A percentile compares a stretch with the other conserved stretches of the same genome.
These are phyloP conservation scores for Neurospora sp. DNA, from an alignment of 495 filamentous ascomycete species.

Conservation along the genomic window DNA sequence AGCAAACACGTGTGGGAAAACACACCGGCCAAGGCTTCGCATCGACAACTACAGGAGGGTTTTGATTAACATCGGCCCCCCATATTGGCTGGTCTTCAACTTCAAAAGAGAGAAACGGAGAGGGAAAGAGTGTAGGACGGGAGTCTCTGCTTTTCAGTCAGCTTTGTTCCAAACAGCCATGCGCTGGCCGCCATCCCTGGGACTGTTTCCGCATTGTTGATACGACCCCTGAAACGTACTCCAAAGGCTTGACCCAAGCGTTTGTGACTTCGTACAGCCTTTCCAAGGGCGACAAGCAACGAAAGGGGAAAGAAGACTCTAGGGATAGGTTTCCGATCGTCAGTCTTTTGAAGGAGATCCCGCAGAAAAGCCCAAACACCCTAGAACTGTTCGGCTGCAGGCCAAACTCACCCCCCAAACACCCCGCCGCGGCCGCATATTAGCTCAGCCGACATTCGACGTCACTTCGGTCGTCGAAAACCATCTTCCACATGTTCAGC, in stretches of 20 bases:
- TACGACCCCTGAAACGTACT: constrained; percentile 27
- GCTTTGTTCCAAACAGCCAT: constrained; percentile 11
- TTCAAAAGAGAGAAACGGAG: not conserved
- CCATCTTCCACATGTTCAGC: constrained; percentile 36
- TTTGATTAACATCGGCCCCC: not conserved
- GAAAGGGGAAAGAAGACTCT: not conserved
- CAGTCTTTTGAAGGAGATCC: constrained; percentile 15
- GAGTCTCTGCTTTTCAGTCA: not conserved
- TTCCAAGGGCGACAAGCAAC: not conserved
- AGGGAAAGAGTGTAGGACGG: constrained; percentile 1
- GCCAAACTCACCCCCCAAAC: not conserved
- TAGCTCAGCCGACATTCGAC: constrained; percentile 2
- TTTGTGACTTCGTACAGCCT: constrained; percentile 6
- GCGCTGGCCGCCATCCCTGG: constrained; percentile 13
- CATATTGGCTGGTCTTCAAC: not conserved
- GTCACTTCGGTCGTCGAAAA: constrained; percentile 6
- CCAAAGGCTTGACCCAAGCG: constrained; percentile 11
- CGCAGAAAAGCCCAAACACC: constrained; percentile 12
- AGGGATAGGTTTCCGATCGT: constrained; percentile 10
- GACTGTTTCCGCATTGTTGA: constrained; percentile 25
- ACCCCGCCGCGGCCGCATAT: not conserved
- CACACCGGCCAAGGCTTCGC: not conserved
- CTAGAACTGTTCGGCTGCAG: not conserved
- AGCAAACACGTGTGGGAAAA: not conserved
- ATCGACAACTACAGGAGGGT: not conserved